Evolutionary conservation across 768 basidiomycete genomes (phyloP), one percentile per base, ranked within the genome.

Genomic region (Podaxis sp.): DNA sequence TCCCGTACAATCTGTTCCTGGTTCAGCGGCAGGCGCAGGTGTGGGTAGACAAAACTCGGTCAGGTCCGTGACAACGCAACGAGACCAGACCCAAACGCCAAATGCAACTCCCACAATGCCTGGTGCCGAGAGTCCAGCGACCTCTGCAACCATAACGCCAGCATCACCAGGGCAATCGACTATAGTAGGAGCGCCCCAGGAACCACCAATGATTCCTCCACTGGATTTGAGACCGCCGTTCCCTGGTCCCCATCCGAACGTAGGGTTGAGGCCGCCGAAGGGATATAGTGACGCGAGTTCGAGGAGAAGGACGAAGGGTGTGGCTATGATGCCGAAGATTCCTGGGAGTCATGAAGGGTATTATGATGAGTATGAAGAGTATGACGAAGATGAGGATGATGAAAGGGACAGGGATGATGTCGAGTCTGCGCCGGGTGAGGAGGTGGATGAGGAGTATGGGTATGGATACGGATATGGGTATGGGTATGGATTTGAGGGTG

Each of bases 161-260:
- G 33, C 33, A 33, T 33, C 33, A 9, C 33, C 53, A 17, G 28
- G 22, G 24, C 52, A 15, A 30, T 59, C 22, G 5, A 59, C 59
- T 6, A 6, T 40, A 28, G 61, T 53, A 46, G 40, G 51, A 17
- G 42, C 15, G 11, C 4, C 26, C 0, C 5, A 51, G 17, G 57
- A 51, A 39, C 57, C 78, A 75, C 85, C 87, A 0, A 74, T 73
- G 19, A 84, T 90, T 44, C 84, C 86, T 3, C 84, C 87, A 3
- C 73, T 89, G 38, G 86, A 89, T 68, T 72, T 87, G 19, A 77
- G 79, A 33, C 85, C 86, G 13, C 80, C 80, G 36, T 84, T 87
- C 67, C 80, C 77, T 8, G 76, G 77, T 13, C 72, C 79, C 4
- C 75, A 78, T 48, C 72, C 74, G 4, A 73, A 69, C 46, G 68